Base-by-base conservation (phyloP, 2,329 filamentous ascomycete species). In the Diaporthe citriasiana region DNA sequence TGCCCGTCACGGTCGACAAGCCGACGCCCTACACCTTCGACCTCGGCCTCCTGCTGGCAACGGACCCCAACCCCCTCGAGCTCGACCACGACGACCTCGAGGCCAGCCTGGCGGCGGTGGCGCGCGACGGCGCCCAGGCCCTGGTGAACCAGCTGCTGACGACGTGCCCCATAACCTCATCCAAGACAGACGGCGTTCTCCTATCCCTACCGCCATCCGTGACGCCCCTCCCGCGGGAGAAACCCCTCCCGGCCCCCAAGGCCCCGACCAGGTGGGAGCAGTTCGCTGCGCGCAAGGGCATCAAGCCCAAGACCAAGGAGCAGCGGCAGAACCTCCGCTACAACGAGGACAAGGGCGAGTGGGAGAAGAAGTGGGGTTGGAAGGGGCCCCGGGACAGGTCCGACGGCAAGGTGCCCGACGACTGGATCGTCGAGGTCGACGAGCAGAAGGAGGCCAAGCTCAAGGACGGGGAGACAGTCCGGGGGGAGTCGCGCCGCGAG, bases 261-360 rank as follows among this genome's bases (percentile, higher is more conserved):
- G 87, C 92, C 73, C 93, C 93, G 78, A 98, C 96, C 74, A 98
- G 95, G 83, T 99, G 97, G 97, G 93, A 98, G 87, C 91, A 93
- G 80, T 99, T 99, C 86, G 97, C 97, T 59, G 93, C 92, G 83
- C 97, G 97, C 91, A 97, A 98, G 89, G 97, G 97, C 72, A 98
- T 99, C 85, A 94, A 93, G 86, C 91, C 92, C 84, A 97, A 95
- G 90, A 93, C 91, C 78, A 91, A 93, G 78, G 95, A 97, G 82
- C 89, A 92, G 83, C 89, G 91, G 76, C 84, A 88, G 84, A 89
- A 98, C 85, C 85, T 95, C 79, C 91, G 93, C 73, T 98, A 93
- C 83, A 95, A 98, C 83, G 94, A 97, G 84, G 91, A 89, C 74
- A 93, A 87, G 42, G 93, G 94, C 77, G 94, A 97, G 82, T 98